Base-by-base conservation (phyloP, 305 asterid genomes). In the Fraxinus nigra region DNA sequence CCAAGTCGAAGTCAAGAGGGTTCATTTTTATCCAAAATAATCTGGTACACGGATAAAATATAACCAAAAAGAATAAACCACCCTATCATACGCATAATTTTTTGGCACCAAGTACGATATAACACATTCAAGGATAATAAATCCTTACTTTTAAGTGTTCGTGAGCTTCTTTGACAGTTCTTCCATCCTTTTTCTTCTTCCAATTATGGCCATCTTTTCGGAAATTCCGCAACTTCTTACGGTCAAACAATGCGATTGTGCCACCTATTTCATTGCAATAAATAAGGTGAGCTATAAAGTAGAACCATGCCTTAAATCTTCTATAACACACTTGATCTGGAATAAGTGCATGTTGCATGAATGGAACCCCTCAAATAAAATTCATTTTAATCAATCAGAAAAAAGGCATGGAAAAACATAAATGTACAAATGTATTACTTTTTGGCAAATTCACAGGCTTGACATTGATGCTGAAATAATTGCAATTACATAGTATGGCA, bases 361-460 rank as follows among this genome's bases (percentile, higher is more conserved):
- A 65, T 26, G 73, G 73, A 28, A 67, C 37, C 37, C 20, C 14
- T 24, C 9, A 80, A 72, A 73, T 32, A 6, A 43, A 43, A 67
- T 83, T 84, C 79, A 84, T 65, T 82, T 67, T 20, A 81, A 72
- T 59, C 18, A 56, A 74, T 56, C 76, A 79, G 4, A 82, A 87
- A 82, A 88, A 75, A 40, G 82, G 48, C 75, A 33, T 79, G 73
- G 30, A 67, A 75, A 80, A 73, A 61, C 16, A 69, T 79, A 79
- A 79, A 26, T 74, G 26, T 78, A 63, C 75, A 76, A 56, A 87
- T 75, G 77, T 54, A 86, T 89, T 96, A 96, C 99, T 92, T 90
- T 84, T 84, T 79, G 99, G 99, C 87, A 94, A 88, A 87, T 85
- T 93, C 86, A 92, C 88, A 79, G 99, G 99, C 88, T 91, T 96